Conservation (phyloP, 169 alveolate genomes). For the Neospora caninum region DNA sequence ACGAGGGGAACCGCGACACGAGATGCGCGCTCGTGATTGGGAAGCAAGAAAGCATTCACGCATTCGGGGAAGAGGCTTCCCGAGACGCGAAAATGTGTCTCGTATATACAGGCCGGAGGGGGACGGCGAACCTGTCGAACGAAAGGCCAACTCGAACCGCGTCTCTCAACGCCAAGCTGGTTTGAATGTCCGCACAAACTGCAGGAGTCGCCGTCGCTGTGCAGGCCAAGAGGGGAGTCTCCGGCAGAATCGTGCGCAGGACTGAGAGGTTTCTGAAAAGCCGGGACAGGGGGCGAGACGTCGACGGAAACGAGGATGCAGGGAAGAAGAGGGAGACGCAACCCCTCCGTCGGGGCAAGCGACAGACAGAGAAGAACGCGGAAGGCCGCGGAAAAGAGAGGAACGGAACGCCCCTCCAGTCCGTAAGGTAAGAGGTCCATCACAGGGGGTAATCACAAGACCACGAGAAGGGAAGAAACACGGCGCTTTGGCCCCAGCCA, state of each 20-base stretch:
- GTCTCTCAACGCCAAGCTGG: constrained; percentile 69
- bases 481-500: no score
- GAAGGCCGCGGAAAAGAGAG: no score
- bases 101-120: no score
- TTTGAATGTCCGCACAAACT: constrained; percentile 85
- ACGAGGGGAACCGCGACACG: no score
- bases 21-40: no score
- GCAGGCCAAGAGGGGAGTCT: constrained; percentile 91
- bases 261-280: constrained; percentile 78
- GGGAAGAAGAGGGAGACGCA: background rate
- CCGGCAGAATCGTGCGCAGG: constrained; percentile 83
- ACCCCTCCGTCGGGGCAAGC: background rate
- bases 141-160: constrained; percentile 18
- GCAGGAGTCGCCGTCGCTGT: constrained; percentile 95
- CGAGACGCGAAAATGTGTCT: no score
- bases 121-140: constrained; percentile 28
- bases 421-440: no score
- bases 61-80: no score
- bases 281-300: background rate
- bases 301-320: background rate
- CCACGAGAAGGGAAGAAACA: no score
- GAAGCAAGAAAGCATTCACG: no score
- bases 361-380: background rate
- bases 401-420: no score
- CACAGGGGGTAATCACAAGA: no score